These are phyloP conservation scores for Lophiotrema nucula DNA, from an alignment of 495 filamentous ascomycete species.

Conservation along the genomic window DNA sequence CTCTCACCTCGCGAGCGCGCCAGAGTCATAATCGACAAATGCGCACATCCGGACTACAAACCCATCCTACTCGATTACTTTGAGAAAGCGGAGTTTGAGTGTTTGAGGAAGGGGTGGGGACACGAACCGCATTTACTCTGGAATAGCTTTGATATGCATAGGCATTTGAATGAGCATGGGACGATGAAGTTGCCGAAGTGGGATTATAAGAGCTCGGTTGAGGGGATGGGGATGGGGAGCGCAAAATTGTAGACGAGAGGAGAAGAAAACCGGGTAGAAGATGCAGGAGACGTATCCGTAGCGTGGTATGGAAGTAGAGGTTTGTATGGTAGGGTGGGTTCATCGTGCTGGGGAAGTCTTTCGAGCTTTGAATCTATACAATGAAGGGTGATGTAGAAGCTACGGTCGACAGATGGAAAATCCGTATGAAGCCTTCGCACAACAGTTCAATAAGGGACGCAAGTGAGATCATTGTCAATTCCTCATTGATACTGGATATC, in stretches of 20 bases:
- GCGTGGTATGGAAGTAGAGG: no score
- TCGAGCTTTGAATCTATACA: no score
- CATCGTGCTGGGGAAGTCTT: no score
- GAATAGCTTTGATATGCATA: constrained; percentile 87
- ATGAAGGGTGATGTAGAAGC: no score
- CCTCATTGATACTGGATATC: no score
- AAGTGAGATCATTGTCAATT: no score
- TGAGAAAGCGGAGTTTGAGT: constrained; percentile 83
- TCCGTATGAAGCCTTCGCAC: no score
- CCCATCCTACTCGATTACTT: constrained; percentile 83
- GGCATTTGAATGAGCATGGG: constrained; percentile 73
- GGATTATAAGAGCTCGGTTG: constrained; percentile 35
- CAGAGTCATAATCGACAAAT: constrained; percentile 82
- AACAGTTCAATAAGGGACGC: no score
- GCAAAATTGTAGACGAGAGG: not conserved
- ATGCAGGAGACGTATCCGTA: no score
- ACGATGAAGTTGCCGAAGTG: constrained; percentile 75
- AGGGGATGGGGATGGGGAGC: constrained; percentile 4
- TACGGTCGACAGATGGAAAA: no score
- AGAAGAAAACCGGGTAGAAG: no score
- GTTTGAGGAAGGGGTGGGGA: constrained; percentile 81
- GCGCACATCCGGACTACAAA: constrained; percentile 81
- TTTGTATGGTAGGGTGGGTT: no score
- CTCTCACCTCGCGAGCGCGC: constrained; percentile 78
- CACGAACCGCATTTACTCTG: constrained; percentile 86